Evolutionary conservation across 768 basidiomycete species (phyloP).

Genomic region (Leucogyrophana mollusca): DNA sequence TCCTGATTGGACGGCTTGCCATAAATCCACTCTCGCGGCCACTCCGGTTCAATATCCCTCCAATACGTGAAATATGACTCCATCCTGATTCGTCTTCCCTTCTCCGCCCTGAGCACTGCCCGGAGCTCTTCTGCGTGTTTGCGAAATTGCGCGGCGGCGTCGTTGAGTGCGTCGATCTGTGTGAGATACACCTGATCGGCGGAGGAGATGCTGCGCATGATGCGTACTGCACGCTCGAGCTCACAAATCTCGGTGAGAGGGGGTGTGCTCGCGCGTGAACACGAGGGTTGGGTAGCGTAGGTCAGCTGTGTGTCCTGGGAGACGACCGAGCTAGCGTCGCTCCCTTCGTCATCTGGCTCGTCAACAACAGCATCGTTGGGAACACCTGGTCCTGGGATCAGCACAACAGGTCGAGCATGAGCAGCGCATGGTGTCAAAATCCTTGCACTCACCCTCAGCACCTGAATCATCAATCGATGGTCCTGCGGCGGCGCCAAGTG

Average conservation of each 20-base stretch:
- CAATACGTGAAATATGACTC: constrained; percentile 26
- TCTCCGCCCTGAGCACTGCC: constrained; percentile 19
- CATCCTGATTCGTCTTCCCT: constrained; percentile 23
- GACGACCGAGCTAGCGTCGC: background rate
- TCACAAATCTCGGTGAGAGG: constrained; percentile 11
- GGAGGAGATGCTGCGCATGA: constrained; percentile 23
- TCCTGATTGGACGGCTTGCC: background rate
- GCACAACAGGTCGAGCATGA: too few species aligned
- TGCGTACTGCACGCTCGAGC: constrained; percentile 20
- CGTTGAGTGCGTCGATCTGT: constrained; percentile 7
- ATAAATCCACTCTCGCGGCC: constrained; percentile 26
- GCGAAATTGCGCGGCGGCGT: constrained; percentile 16
- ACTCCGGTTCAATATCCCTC: constrained; percentile 19
- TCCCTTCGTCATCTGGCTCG: background rate
- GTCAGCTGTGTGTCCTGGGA: background rate
- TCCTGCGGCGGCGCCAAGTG: too few species aligned
- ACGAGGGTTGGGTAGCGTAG: constrained; percentile 15
- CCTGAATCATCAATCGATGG: too few species aligned
- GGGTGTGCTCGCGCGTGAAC: constrained; percentile 22
- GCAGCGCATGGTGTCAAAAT: too few species aligned
- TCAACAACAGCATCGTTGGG: background rate
- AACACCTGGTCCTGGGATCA: too few species aligned
- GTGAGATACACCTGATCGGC: constrained; percentile 16
- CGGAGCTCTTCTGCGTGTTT: constrained; percentile 21
- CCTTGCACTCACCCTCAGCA: too few species aligned